A percentile compares a stretch with the other conserved stretches of the same genome.
Conservation (phyloP, 2,329 filamentous ascomycete species). For the Botrytis tulipae region DNA sequence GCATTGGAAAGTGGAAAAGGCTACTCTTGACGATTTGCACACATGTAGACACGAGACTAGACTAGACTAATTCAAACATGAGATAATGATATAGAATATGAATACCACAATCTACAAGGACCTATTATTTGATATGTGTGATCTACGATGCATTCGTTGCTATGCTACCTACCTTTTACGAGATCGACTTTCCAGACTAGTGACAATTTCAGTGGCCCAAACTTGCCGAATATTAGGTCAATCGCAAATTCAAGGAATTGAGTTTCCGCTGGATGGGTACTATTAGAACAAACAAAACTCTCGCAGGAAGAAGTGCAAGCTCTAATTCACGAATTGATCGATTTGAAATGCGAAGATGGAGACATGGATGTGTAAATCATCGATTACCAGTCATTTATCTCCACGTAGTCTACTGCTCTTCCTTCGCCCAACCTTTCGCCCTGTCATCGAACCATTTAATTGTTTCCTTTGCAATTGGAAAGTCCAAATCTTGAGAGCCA, state of each 20-base stretch:
- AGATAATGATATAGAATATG: not conserved
- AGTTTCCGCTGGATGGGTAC: not conserved
- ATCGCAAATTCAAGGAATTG: not conserved
- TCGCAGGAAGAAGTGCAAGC: not conserved
- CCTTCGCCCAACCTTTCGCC: not conserved
- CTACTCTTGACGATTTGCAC: not conserved
- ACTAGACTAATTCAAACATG: not conserved
- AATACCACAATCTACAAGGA: not conserved
- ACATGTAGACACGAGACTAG: not conserved
- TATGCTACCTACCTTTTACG: not conserved
- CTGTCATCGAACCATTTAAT: not conserved
- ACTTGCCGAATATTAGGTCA: not conserved
- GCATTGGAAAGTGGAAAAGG: not conserved
- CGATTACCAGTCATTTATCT: not conserved
- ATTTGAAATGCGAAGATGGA: not conserved
- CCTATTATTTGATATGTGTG: not conserved
- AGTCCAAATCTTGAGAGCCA: not conserved
- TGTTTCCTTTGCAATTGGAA: not conserved
- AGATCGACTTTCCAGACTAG: not conserved
- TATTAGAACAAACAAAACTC: not conserved
- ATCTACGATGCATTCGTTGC: not conserved
- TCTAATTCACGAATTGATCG: not conserved
- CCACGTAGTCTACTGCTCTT: not conserved
- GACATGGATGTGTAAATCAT: not conserved
- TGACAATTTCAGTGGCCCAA: not conserved